These are phyloP conservation scores for Boletales sp. DNA, from an alignment of 768 basidiomycete genomes.

Conservation along the genomic window DNA sequence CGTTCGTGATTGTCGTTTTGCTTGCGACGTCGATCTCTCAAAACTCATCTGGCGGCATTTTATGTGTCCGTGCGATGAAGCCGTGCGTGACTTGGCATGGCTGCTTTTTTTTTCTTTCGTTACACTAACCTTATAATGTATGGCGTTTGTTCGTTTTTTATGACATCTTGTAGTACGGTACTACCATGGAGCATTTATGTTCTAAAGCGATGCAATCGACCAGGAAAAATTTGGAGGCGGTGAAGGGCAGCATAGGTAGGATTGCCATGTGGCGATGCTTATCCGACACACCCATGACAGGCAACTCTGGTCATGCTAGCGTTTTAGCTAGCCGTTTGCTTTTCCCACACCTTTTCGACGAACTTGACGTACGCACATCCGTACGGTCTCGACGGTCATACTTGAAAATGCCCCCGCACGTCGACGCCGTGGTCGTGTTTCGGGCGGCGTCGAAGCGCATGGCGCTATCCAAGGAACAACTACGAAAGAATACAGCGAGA, in stretches of 20 bases:
- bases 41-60: constrained; percentile 7
- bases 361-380: not conserved
- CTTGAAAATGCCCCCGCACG: constrained; percentile 45
- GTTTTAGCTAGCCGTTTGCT: not conserved
- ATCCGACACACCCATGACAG: not conserved
- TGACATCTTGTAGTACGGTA: not conserved
- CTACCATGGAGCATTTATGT: not conserved
- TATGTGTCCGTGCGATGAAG: no score
- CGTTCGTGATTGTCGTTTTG: constrained; percentile 39
- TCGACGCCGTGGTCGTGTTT: constrained; percentile 76
- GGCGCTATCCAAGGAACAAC: constrained; percentile 57
- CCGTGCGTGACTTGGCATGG: no score
- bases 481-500: constrained; percentile 56
- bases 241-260: not conserved
- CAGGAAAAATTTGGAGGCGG: no score
- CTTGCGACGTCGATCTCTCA: constrained; percentile 3
- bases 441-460: constrained; percentile 40
- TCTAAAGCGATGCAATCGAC: not conserved
- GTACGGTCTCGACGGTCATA: not conserved
- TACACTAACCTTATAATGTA: not conserved
- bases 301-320: not conserved
- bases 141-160: not conserved
- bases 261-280: not conserved
- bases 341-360: constrained; percentile 6
- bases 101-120: no score